These are phyloP conservation scores for Chrysosporium queenslandicum DNA, from an alignment of 2,329 filamentous ascomycete genomes.

Conservation along the genomic window DNA sequence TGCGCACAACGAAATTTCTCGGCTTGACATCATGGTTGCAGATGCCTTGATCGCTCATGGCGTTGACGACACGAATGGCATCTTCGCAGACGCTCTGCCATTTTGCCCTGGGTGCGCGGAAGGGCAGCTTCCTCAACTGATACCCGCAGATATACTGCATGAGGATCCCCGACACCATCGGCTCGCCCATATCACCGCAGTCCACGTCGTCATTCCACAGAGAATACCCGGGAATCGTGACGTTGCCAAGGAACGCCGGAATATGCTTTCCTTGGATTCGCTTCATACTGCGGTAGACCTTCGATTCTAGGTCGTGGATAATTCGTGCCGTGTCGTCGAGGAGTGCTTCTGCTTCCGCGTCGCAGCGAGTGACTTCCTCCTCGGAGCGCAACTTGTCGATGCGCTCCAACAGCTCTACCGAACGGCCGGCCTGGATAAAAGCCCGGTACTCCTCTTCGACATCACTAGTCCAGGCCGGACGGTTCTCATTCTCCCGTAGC, in stretches of 20 bases:
- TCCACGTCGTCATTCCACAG: neutral
- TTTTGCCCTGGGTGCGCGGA: constrained; percentile 8
- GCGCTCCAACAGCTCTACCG: constrained; percentile 3
- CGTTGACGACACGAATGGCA: constrained; percentile 18
- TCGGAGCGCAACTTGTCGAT: too few relatives aligned
- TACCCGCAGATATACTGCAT: constrained; percentile 18
- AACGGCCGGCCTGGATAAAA: constrained; percentile 16
- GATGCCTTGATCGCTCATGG: constrained; percentile 17
- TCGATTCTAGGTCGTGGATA: constrained; percentile 11
- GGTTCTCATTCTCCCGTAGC: constrained; percentile 13
- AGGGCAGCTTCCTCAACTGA: constrained; percentile 15
- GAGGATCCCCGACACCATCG: constrained; percentile 14
- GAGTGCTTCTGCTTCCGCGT: constrained; percentile 19
- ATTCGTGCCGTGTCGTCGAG: constrained; percentile 9
- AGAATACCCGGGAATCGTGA: neutral
- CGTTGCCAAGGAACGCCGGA: constrained; percentile 14
- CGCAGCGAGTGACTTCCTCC: too few relatives aligned
- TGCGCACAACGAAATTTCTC: constrained; percentile 17
- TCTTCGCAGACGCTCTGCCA: constrained; percentile 21
- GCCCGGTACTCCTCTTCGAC: constrained; percentile 16
- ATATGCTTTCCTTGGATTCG: constrained; percentile 19
- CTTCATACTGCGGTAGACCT: constrained; percentile 15
- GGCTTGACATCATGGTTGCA: constrained; percentile 20
- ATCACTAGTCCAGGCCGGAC: constrained; percentile 14
- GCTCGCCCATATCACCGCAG: neutral